Conservation (phyloP, 805 yeast genomes). For the Candida chilensis region DNA sequence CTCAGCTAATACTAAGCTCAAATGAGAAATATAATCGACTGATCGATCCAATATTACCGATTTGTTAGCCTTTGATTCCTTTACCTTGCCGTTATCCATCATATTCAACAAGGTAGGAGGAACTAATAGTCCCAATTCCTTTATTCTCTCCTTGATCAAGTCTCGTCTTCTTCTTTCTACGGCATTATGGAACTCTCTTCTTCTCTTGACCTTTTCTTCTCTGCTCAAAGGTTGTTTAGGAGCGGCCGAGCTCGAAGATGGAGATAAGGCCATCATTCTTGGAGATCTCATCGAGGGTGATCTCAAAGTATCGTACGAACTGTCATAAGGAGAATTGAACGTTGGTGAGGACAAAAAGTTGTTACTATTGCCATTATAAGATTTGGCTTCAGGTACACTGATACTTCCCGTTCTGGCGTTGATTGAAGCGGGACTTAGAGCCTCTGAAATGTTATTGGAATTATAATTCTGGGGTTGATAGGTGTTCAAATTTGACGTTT, state of each 20-base stretch:
- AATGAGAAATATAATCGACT: conserved; percentile 68
- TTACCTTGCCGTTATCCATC: conserved; percentile 28
- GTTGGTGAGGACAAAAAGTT: conserved; percentile 17
- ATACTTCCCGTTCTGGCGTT: conserved; percentile 22
- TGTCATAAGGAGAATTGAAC: conserved; percentile 12
- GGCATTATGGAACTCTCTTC: conserved; percentile 88
- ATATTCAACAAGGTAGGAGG: conserved; percentile 64
- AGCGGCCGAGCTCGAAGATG: conserved; percentile 3
- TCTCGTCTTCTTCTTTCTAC: conserved; percentile 91
- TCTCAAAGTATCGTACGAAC: conserved; percentile 22
- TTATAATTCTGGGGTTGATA: conserved; percentile 17
- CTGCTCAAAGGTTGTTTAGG: conserved; percentile 32
- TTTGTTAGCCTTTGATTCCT: conserved; percentile 75
- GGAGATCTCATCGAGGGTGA: conserved; percentile 15
- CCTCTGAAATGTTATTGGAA: conserved; percentile 10
- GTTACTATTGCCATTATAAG: conserved; percentile 7
- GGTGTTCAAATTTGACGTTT: conserved; percentile 9
- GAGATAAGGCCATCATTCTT: neutral
- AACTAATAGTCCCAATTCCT: conserved; percentile 71
- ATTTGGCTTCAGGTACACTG: conserved; percentile 11
- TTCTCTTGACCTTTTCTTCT: conserved; percentile 66
- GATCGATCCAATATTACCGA: conserved; percentile 68
- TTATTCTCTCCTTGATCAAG: conserved; percentile 79
- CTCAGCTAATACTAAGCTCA: conserved; percentile 47
- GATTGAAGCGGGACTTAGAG: conserved; percentile 17